phyloP scores from a whole-genome alignment of 2,329 filamentous ascomycete species.

The Sclerotiophoma versabilis region DNA sequence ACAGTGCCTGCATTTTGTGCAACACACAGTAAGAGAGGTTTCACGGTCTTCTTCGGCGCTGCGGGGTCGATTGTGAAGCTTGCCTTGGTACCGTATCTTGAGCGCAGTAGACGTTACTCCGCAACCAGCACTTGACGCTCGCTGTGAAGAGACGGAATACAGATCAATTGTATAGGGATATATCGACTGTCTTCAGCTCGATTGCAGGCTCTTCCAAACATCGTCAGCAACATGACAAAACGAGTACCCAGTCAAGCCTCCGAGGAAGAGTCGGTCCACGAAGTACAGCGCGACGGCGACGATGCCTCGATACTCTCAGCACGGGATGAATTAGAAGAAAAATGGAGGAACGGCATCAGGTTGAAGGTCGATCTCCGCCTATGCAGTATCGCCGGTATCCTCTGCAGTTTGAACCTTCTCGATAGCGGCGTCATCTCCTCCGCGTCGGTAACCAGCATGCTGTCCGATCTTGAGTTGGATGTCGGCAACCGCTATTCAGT shows the following conservation, averaged over 20 bases:
- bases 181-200: not conserved
- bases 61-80: not conserved
- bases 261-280: conserved; percentile 21
- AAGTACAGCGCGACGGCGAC: conserved; percentile 22
- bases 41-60: not conserved
- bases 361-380: conserved; percentile 72
- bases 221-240: conserved; percentile 21
- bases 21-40: not conserved
- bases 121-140: not conserved
- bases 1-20: not conserved
- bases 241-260: conserved; percentile 21
- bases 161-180: not conserved
- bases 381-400: conserved; percentile 73
- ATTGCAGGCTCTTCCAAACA: not conserved
- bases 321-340: conserved; percentile 29
- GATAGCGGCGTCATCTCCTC: conserved; percentile 74
- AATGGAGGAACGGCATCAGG: conserved; percentile 59
- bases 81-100: no score
- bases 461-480: conserved; percentile 67
- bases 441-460: conserved; percentile 73
- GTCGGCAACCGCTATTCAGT: conserved; percentile 71
- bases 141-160: not conserved
- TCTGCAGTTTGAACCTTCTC: conserved; percentile 73
- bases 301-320: conserved; percentile 10
- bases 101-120: not conserved